phyloP scores from a whole-genome alignment of 306 rosid species.

The Chamaecrista fasciculata region DNA sequence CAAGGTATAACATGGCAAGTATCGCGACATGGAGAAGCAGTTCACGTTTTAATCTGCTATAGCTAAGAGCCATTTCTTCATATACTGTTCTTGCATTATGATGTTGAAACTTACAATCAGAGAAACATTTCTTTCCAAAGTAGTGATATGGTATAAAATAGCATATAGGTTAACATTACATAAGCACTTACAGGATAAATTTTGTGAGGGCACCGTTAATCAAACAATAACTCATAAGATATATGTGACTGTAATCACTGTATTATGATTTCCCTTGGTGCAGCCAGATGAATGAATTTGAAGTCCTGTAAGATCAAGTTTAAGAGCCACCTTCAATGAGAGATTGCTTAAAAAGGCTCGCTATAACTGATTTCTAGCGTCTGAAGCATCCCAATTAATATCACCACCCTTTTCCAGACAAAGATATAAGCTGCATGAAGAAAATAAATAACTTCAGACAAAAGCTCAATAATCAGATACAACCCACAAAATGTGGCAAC shows the following conservation, averaged over 20 bases:
- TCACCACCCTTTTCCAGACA: conserved; percentile 49
- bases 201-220: neutral
- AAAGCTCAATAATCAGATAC: neutral
- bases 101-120: neutral
- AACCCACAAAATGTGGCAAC: too few species aligned
- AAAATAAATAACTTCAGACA: conserved; percentile 1
- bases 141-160: neutral
- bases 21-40: neutral
- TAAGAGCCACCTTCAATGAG: conserved; percentile 8
- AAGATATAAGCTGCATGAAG: conserved; percentile 58
- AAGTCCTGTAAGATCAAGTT: neutral
- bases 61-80: conserved; percentile 3
- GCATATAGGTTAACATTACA: neutral
- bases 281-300: conserved; percentile 1
- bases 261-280: neutral
- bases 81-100: neutral
- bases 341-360: conserved; percentile 6
- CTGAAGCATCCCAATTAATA: conserved; percentile 21
- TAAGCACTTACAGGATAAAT: neutral
- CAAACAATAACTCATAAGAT: conserved; percentile 1
- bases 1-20: too few species aligned
- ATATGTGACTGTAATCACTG: neutral
- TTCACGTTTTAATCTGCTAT: neutral
- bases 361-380: conserved; percentile 26
- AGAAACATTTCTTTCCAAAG: neutral